These are phyloP conservation scores for Penicillium robsamsonii DNA, from an alignment of 495 filamentous ascomycete species.

Conservation along the genomic window DNA sequence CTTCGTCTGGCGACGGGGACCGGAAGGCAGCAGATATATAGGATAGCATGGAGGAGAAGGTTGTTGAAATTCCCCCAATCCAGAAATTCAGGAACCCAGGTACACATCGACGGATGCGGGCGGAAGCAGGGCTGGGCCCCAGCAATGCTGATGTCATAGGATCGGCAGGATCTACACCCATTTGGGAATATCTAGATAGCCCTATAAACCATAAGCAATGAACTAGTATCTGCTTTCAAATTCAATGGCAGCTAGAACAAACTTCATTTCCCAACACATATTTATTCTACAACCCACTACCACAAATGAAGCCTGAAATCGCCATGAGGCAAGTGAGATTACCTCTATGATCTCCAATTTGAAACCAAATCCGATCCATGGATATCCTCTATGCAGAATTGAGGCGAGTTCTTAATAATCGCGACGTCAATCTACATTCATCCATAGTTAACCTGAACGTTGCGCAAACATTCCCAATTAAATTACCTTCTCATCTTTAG, in stretches of 20 bases:
- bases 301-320: too few relatives aligned
- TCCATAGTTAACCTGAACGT: neutral
- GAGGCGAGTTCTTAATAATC: neutral
- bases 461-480: neutral
- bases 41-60: constrained; percentile 20
- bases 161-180: constrained; percentile 1
- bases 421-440: constrained; percentile 4
- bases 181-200: constrained; percentile 1
- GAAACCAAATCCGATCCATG: too few relatives aligned
- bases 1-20: constrained; percentile 23
- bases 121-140: constrained; percentile 15
- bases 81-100: neutral
- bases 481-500: neutral
- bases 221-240: too few relatives aligned
- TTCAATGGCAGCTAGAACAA: too few relatives aligned
- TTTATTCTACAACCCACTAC: too few relatives aligned
- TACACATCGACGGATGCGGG: constrained; percentile 22
- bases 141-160: constrained; percentile 13
- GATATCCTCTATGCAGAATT: neutral
- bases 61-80: constrained; percentile 4
- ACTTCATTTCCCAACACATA: too few relatives aligned
- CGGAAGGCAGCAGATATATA: constrained; percentile 23
- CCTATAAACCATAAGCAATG: neutral
- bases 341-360: too few relatives aligned
- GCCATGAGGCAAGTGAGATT: too few relatives aligned